A percentile compares a stretch with the other conserved stretches of the same genome.
Conservation (phyloP, 768 basidiomycete species). For the Dacryopinax spathularia region DNA sequence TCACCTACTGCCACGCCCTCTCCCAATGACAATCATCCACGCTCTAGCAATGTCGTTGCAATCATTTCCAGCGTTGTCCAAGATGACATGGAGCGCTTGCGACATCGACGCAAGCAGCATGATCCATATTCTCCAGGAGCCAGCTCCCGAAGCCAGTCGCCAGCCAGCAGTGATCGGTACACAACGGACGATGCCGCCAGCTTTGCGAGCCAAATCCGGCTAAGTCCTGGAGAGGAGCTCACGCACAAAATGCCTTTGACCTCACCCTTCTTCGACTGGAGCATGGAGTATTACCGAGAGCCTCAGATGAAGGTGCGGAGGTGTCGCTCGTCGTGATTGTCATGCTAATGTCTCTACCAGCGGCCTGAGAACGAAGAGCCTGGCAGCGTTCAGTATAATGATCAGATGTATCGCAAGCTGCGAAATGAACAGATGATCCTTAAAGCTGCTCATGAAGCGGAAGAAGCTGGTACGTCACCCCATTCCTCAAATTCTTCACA, state of each 20-base stretch:
- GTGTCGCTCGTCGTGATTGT: background rate
- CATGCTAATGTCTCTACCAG: conserved; percentile 27
- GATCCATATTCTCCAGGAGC: conserved; percentile 9
- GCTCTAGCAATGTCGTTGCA: background rate
- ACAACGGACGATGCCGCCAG: background rate
- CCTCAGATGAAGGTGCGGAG: conserved; percentile 87
- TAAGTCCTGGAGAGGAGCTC: background rate
- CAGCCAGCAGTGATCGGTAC: background rate
- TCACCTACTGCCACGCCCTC: background rate
- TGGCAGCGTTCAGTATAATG: conserved; percentile 83
- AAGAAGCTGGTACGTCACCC: conserved; percentile 50
- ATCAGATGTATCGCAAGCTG: conserved; percentile 86
- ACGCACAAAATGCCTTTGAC: conserved; percentile 51
- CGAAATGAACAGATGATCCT: conserved; percentile 69
- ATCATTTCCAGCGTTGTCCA: conserved; percentile 35
- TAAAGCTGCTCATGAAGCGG: conserved; percentile 54
- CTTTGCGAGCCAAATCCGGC: background rate
- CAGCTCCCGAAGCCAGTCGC: background rate
- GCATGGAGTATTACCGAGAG: conserved; percentile 92
- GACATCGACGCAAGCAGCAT: conserved; percentile 41
- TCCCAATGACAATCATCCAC: background rate
- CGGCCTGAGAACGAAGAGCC: conserved; percentile 93
- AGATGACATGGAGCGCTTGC: conserved; percentile 85
- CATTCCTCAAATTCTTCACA: conserved; percentile 4
- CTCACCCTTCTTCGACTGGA: conserved; percentile 91